Conservation (phyloP, 2,329 filamentous ascomycete genomes). For the Fusarium sp. region DNA sequence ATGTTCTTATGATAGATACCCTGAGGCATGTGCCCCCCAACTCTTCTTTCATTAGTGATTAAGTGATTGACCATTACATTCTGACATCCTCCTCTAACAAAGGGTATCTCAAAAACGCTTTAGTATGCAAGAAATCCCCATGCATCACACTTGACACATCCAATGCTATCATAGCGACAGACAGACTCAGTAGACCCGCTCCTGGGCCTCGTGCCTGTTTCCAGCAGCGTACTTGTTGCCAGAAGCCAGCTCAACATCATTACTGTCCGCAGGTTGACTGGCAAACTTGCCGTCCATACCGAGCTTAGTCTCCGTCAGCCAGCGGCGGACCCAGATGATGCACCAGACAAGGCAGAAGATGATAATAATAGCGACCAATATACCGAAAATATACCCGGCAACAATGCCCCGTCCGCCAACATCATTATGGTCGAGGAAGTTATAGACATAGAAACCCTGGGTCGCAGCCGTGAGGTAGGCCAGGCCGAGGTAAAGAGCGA, state of each 20-base stretch:
- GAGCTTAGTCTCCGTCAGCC: slow-evolving; percentile 61
- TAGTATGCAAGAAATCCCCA: slow-evolving; percentile 3
- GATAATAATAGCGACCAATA: slow-evolving; percentile 63
- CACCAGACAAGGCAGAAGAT: slow-evolving; percentile 64
- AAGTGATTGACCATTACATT: slow-evolving; percentile 5
- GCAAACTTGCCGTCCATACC: slow-evolving; percentile 57
- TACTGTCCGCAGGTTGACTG: slow-evolving; percentile 27
- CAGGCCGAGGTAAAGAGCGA: slow-evolving; percentile 77
- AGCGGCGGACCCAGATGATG: slow-evolving; percentile 62
- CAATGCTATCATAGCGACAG: neutral
- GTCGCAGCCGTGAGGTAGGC: slow-evolving; percentile 79
- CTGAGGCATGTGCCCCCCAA: neutral
- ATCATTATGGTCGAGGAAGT: slow-evolving; percentile 76
- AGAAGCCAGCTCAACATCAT: slow-evolving; percentile 47
- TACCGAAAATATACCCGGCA: slow-evolving; percentile 72
- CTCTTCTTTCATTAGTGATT: slow-evolving; percentile 19
- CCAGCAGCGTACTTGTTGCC: slow-evolving; percentile 38
- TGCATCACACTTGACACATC: neutral
- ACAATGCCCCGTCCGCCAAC: slow-evolving; percentile 61
- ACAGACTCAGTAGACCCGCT: slow-evolving; percentile 28
- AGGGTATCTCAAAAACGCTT: slow-evolving; percentile 22
- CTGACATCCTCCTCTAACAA: neutral
- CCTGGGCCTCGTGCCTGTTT: slow-evolving; percentile 29
- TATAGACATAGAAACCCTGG: slow-evolving; percentile 80
- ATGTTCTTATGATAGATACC: too few species aligned